Percentiles rank a stretch among this genome's conserved stretches.
These are phyloP conservation scores for Ichthyophthirius multifiliis DNA, from an alignment of 169 alveolate genomes.

Conservation along the genomic window DNA sequence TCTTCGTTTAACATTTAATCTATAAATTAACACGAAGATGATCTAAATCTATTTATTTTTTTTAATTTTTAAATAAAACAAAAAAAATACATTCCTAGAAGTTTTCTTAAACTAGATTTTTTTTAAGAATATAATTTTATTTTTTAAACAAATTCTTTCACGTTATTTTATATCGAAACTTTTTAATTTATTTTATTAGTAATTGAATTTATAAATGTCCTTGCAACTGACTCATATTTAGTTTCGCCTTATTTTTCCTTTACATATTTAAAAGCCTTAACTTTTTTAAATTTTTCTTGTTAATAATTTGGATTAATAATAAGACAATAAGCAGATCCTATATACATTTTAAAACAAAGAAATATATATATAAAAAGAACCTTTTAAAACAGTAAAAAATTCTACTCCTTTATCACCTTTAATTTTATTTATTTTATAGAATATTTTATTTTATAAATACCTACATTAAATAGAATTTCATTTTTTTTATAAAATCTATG, in stretches of 20 bases:
- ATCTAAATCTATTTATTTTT: background rate
- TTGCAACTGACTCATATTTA: background rate
- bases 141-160: background rate
- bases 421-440: too few species aligned
- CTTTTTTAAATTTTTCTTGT: background rate
- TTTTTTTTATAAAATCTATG: background rate
- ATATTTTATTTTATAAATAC: too few species aligned
- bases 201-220: background rate
- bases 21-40: background rate
- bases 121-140: background rate
- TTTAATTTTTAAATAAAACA: background rate
- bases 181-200: background rate
- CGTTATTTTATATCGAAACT: background rate
- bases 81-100: background rate
- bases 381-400: background rate
- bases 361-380: background rate
- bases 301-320: background rate
- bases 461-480: background rate
- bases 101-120: background rate
- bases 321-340: background rate
- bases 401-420: slow-evolving; percentile 2
- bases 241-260: background rate
- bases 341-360: background rate
- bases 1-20: slow-evolving; percentile 4
- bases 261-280: background rate